Evolutionary conservation across 2,329 filamentous ascomycete species (phyloP).

Genomic region (Paracamarosporium sp.): DNA sequence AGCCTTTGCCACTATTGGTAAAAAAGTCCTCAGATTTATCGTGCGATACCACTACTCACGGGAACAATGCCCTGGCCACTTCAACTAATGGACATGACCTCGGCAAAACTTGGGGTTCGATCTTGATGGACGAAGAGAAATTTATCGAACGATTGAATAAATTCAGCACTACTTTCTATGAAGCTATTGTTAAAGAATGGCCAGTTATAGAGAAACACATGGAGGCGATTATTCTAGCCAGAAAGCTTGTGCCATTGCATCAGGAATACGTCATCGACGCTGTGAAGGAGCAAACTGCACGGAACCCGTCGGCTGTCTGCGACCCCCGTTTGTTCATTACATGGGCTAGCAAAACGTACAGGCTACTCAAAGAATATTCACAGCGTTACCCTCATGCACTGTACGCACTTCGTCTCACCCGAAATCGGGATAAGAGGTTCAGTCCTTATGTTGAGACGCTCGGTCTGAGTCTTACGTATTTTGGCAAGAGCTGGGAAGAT

Average conservation of each 20-base stretch:
- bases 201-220: slow-evolving; percentile 33
- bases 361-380: slow-evolving; percentile 31
- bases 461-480: slow-evolving; percentile 30
- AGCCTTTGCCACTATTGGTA: slow-evolving; percentile 18
- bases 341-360: slow-evolving; percentile 28
- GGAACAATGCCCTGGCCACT: neutral
- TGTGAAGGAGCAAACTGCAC: slow-evolving; percentile 24
- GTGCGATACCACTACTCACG: neutral
- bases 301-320: slow-evolving; percentile 19
- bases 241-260: slow-evolving; percentile 26
- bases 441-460: slow-evolving; percentile 31
- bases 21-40: slow-evolving; percentile 20
- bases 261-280: slow-evolving; percentile 25
- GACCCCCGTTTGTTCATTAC: slow-evolving; percentile 28
- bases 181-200: slow-evolving; percentile 33
- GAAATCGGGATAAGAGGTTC: slow-evolving; percentile 30
- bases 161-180: slow-evolving; percentile 35
- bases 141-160: slow-evolving; percentile 32
- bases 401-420: slow-evolving; percentile 30
- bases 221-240: slow-evolving; percentile 23
- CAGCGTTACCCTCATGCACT: slow-evolving; percentile 31
- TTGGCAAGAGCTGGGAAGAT: slow-evolving; percentile 37
- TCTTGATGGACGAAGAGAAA: slow-evolving; percentile 29
- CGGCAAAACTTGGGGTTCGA: slow-evolving; percentile 27
- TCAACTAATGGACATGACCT: slow-evolving; percentile 24